Percentiles rank a stretch among this genome's conserved stretches.
phyloP scores from a whole-genome alignment of 495 filamentous ascomycete genomes.

The Jackrogersella multiformis region DNA sequence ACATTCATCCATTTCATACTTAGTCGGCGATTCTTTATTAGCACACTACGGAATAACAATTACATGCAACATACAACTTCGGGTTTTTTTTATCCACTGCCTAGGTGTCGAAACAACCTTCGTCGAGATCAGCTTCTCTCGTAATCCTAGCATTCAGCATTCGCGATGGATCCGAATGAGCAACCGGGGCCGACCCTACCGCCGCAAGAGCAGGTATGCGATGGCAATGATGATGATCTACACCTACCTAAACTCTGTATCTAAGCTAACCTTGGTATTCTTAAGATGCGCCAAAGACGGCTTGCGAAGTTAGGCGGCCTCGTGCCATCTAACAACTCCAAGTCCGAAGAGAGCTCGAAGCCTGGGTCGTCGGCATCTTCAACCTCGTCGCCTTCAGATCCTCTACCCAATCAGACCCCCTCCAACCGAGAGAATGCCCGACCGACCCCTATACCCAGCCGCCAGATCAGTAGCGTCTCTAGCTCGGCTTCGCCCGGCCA shows the following conservation, averaged over 20 bases:
- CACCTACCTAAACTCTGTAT: no score
- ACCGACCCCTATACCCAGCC: conserved; percentile 17
- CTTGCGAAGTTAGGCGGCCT: conserved; percentile 67
- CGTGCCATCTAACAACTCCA: conserved; percentile 17
- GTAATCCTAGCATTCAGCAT: no score
- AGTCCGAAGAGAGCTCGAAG: conserved; percentile 26
- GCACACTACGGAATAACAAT: no score
- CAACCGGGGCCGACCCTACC: conserved; percentile 36
- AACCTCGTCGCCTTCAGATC: conserved; percentile 27
- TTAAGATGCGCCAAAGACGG: conserved; percentile 74
- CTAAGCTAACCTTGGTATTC: not conserved
- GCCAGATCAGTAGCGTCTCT: conserved; percentile 5
- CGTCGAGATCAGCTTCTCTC: not conserved
- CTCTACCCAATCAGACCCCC: conserved; percentile 4
- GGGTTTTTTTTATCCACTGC: no score
- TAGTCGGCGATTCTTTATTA: not conserved
- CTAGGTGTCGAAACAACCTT: no score
- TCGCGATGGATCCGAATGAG: conserved; percentile 43
- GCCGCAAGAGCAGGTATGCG: conserved; percentile 44
- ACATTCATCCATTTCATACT: not conserved
- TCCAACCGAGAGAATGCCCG: conserved; percentile 14
- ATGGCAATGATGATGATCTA: not conserved
- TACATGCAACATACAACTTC: no score
- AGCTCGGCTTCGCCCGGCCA: conserved; percentile 5
- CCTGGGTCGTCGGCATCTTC: conserved; percentile 33